These are phyloP conservation scores for Tagetes patula DNA, from an alignment of 129 eudicot genomes.

Conservation along the genomic window DNA sequence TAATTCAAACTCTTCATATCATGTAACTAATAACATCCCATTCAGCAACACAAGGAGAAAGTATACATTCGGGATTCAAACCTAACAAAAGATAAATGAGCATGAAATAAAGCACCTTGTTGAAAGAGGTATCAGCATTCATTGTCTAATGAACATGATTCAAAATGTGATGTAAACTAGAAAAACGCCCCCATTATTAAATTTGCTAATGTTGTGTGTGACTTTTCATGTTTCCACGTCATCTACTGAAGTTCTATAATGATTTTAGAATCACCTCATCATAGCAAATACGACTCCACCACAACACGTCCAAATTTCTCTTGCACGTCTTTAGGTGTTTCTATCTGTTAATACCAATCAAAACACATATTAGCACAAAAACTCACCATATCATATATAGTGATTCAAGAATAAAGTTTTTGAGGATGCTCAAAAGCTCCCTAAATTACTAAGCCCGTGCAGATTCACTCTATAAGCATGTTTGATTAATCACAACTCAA, in stretches of 20 bases:
- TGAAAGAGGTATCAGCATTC: not conserved
- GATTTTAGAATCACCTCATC: slow-evolving; percentile 28
- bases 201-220: not conserved
- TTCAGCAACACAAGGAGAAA: no score
- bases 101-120: not conserved
- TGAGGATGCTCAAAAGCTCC: not conserved
- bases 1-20: no score
- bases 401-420: slow-evolving; percentile 4
- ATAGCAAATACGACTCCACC: slow-evolving; percentile 80
- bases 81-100: not conserved
- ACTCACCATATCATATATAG: not conserved
- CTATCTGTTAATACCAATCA: slow-evolving; percentile 54
- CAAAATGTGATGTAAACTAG: slow-evolving; percentile 16
- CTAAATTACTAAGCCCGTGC: no score
- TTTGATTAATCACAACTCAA: not conserved
- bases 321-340: slow-evolving; percentile 91
- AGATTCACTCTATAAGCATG: not conserved
- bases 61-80: no score
- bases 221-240: not conserved
- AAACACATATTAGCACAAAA: not conserved
- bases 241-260: not conserved
- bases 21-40: no score
- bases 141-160: slow-evolving; percentile 12
- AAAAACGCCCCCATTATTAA: slow-evolving; percentile 11
- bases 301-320: slow-evolving; percentile 96